phyloP scores from a whole-genome alignment of 78 protist genomes.

The Neovahlkampfia damariscottae region DNA sequence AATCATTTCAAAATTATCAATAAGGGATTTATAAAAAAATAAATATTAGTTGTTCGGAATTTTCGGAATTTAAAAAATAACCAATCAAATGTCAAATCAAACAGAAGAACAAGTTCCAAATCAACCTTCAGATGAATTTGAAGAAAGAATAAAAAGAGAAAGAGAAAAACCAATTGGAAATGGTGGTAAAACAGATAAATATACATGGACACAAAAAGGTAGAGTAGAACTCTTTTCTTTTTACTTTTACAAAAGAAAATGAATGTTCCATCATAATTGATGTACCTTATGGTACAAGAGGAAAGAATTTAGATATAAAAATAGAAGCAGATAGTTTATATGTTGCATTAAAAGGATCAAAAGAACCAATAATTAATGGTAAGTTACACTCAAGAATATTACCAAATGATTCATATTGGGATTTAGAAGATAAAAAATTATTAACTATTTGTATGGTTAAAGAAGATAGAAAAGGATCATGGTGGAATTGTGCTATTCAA shows the following conservation, averaged over 20 bases:
- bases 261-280: background rate
- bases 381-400: slow-evolving; percentile 19
- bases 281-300: background rate
- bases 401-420: slow-evolving; percentile 39
- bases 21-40: too few species aligned
- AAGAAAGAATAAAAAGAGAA: too few species aligned
- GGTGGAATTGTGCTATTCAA: slow-evolving; percentile 28
- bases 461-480: slow-evolving; percentile 52
- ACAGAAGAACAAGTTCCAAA: too few species aligned
- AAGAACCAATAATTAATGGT: slow-evolving; percentile 27
- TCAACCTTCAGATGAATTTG: too few species aligned
- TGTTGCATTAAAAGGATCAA: slow-evolving; percentile 28
- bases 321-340: background rate
- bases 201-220: slow-evolving; percentile 64
- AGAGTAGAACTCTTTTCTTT: background rate
- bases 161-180: too few species aligned
- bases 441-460: slow-evolving; percentile 20
- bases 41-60: too few species aligned
- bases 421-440: slow-evolving; percentile 29
- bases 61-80: too few species aligned
- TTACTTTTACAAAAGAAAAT: background rate
- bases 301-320: slow-evolving; percentile 3
- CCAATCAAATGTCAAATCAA: too few species aligned
- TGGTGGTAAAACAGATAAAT: slow-evolving; percentile 34
- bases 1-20: too few species aligned